Evolutionary conservation across 2,329 filamentous ascomycete species (phyloP).

Genomic region (Calonectria crousiana): DNA sequence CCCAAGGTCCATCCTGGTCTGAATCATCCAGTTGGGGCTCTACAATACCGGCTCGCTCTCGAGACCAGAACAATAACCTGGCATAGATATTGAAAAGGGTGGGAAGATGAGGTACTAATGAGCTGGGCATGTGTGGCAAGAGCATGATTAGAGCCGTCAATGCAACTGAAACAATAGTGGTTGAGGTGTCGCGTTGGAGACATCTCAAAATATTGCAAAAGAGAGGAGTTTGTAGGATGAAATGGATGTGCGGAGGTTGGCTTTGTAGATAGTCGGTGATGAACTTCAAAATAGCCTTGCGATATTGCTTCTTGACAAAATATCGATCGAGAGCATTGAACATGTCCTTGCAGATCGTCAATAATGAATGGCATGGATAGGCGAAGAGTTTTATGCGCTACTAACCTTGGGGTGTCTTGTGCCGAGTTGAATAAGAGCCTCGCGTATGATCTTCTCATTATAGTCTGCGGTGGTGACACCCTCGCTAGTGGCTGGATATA

Average conservation of each 20-base stretch:
- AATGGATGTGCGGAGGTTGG: constrained; percentile 83
- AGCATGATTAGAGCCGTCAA: constrained; percentile 85
- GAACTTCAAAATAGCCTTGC: constrained; percentile 74
- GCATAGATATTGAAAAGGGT: constrained; percentile 86
- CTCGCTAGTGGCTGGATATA: constrained; percentile 52
- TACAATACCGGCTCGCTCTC: constrained; percentile 58
- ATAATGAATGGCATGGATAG: background rate
- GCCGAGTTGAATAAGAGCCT: constrained; percentile 70
- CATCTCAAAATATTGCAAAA: constrained; percentile 80
- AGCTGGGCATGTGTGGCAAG: constrained; percentile 82
- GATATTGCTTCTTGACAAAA: constrained; percentile 73
- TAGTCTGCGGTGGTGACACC: constrained; percentile 54
- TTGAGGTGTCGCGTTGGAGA: constrained; percentile 82
- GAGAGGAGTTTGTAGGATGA: constrained; percentile 77
- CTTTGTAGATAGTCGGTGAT: constrained; percentile 80
- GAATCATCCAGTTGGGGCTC: constrained; percentile 55
- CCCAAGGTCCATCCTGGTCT: constrained; percentile 65
- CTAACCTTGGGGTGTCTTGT: constrained; percentile 73
- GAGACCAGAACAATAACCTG: constrained; percentile 83
- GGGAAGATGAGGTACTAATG: constrained; percentile 76
- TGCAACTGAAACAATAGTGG: constrained; percentile 80
- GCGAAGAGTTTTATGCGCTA: background rate
- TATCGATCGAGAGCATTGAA: constrained; percentile 74
- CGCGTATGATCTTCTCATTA: constrained; percentile 63
- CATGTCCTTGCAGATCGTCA: constrained; percentile 64